Base-by-base conservation (phyloP, 176 grass and related monocot species). In the Oryza punctata region DNA sequence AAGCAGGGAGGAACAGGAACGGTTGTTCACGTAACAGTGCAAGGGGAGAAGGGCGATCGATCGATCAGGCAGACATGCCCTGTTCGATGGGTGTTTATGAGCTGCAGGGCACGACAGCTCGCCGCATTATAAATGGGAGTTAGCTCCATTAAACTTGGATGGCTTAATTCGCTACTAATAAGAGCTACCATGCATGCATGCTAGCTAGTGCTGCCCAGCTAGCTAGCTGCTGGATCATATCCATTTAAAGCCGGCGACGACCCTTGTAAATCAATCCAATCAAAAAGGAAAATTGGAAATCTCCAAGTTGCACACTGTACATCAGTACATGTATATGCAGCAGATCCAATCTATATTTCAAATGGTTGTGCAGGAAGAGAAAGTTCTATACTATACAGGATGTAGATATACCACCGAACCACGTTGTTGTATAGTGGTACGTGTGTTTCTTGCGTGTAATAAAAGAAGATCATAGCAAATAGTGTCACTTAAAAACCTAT, bases 61-160 rank as follows among this genome's bases (percentile, higher is more conserved):
- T 23, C 57, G 57, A 61, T 23, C 57, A 61, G 57, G 57, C 57
- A 61, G 57, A 61, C 57, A 61, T 61, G n/a, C n/a, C 57, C 57
- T 61, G 57, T 24, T 61, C 57, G n/a, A 24, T 23, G 57, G 57
- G 57, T 61, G 57, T 61, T 61, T 61, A 61, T 61, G 57, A 61
- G 57, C 57, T 61, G 57, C 57, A 61, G 57, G 57, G 57, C 57
- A 61, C 57, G 57, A 61, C 57, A 61, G 57, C 57, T 61, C 57
- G 57, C 19, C 19, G 57, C 57, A 61, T 47, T 61, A 60, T 60
- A 60, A 60, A 60, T 60, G 57, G 50, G 57, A 61, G 57, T 61
- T 61, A 61, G 57, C 57, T 61, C n/a, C 57, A 61, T 61, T 61
- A 61, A 61, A 23, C 57, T 61, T 61, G 57, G 18, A 61, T 61